Evolutionary conservation across 2,329 filamentous ascomycete species (phyloP).

Genomic region (Colletotrichum brevisporum): DNA sequence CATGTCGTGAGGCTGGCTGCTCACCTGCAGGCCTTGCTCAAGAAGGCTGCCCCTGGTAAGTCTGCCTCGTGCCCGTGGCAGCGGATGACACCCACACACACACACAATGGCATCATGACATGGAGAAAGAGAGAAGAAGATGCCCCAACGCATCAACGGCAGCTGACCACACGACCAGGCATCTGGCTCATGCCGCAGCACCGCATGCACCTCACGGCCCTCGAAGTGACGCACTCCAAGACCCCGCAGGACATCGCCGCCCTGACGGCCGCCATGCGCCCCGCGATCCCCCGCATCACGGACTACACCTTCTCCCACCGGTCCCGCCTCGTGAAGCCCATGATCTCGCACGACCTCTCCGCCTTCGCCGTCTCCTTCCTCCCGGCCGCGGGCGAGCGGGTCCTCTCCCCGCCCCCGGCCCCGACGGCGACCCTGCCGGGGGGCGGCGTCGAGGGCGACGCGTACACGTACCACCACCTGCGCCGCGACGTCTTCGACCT

Average conservation of each 20-base stretch:
- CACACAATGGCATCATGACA: background rate
- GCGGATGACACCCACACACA: too few relatives aligned
- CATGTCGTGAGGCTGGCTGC: slow-evolving; percentile 77
- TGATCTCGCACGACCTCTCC: slow-evolving; percentile 86
- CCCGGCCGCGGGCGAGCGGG: slow-evolving; percentile 77
- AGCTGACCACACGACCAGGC: slow-evolving; percentile 58
- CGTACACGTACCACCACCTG: slow-evolving; percentile 92
- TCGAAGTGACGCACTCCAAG: slow-evolving; percentile 88
- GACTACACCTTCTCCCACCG: slow-evolving; percentile 78
- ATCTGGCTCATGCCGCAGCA: slow-evolving; percentile 89
- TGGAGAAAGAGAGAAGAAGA: slow-evolving; percentile 2
- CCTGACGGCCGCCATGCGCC: slow-evolving; percentile 71
- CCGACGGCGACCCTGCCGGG: slow-evolving; percentile 51
- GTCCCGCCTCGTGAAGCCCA: slow-evolving; percentile 83
- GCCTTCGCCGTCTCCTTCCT: slow-evolving; percentile 91
- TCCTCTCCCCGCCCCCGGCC: slow-evolving; percentile 55
- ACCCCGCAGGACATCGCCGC: slow-evolving; percentile 77
- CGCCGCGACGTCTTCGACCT: slow-evolving; percentile 81
- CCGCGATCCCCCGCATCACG: slow-evolving; percentile 71
- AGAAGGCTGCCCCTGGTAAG: slow-evolving; percentile 78
- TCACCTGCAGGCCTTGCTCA: slow-evolving; percentile 77
- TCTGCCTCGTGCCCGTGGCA: too few relatives aligned
- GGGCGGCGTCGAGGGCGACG: slow-evolving; percentile 66
- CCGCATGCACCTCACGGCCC: slow-evolving; percentile 85
- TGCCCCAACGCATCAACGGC: slow-evolving; percentile 16